phyloP scores from a whole-genome alignment of 306 rosid genomes.

The Datisca glomerata region DNA sequence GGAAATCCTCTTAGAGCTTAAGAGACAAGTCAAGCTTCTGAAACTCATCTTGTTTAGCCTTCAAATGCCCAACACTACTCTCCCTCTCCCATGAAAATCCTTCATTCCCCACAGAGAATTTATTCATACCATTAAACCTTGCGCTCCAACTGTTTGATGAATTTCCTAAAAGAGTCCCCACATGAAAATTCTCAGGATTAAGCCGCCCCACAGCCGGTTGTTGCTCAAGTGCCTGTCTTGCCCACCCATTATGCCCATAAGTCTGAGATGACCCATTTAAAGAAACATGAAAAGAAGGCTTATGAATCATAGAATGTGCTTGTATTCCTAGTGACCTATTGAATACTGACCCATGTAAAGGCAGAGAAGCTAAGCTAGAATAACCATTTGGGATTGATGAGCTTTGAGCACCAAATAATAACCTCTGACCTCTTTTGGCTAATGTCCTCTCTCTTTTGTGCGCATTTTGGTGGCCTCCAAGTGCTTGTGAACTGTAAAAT shows the following conservation, averaged over 20 bases:
- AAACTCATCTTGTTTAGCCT: slow-evolving; percentile 50
- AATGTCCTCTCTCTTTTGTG: slow-evolving; percentile 84
- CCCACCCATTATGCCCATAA: slow-evolving; percentile 30
- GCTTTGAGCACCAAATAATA: slow-evolving; percentile 12
- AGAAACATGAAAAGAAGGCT: slow-evolving; percentile 40
- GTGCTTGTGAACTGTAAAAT: slow-evolving; percentile 91
- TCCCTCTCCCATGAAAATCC: slow-evolving; percentile 38
- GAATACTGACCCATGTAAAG: slow-evolving; percentile 71
- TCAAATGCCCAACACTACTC: slow-evolving; percentile 20
- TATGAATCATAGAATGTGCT: slow-evolving; percentile 59
- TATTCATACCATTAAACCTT: slow-evolving; percentile 23
- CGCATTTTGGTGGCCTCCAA: slow-evolving; percentile 96
- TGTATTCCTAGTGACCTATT: slow-evolving; percentile 75
- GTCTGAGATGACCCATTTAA: slow-evolving; percentile 19
- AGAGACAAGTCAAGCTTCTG: slow-evolving; percentile 92
- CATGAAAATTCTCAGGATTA: slow-evolving; percentile 16
- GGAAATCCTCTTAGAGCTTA: slow-evolving; percentile 44
- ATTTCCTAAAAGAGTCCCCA: slow-evolving; percentile 19
- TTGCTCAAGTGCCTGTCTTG: slow-evolving; percentile 31
- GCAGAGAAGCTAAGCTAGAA: slow-evolving; percentile 75
- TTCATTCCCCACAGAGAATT: slow-evolving; percentile 30
- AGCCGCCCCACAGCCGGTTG: slow-evolving; percentile 33
- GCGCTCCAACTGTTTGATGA: slow-evolving; percentile 25
- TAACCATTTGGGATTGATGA: slow-evolving; percentile 20
- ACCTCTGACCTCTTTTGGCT: slow-evolving; percentile 48